Evolutionary conservation across 768 basidiomycete species (phyloP).

Genomic region (Hericium coralloides): DNA sequence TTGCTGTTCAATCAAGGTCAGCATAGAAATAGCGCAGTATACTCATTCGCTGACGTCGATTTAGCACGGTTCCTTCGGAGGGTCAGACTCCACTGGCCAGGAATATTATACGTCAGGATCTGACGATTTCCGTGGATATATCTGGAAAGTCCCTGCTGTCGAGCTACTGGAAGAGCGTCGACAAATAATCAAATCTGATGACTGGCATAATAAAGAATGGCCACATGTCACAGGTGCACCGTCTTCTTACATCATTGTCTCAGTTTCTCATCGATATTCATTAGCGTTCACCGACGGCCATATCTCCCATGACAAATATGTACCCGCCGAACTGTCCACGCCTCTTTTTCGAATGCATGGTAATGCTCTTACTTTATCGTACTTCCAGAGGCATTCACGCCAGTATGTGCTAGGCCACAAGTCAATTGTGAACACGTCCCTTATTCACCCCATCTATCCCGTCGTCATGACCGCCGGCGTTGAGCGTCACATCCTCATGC

Average conservation of each 20-base stretch:
- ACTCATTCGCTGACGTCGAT: not conserved
- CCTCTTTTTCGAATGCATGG: slow-evolving; percentile 56
- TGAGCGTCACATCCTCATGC: slow-evolving; percentile 59
- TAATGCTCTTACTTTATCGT: slow-evolving; percentile 16
- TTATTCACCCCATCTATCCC: slow-evolving; percentile 65
- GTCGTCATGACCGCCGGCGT: slow-evolving; percentile 65
- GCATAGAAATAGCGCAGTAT: not conserved
- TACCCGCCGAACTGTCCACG: slow-evolving; percentile 55
- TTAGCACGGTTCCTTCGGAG: slow-evolving; percentile 49
- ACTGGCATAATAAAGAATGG: slow-evolving; percentile 34
- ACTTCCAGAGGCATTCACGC: not conserved
- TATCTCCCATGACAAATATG: slow-evolving; percentile 30
- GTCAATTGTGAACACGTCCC: slow-evolving; percentile 67
- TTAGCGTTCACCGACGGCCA: slow-evolving; percentile 16
- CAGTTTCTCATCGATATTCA: not conserved
- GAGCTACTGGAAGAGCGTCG: slow-evolving; percentile 35
- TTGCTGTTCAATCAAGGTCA: slow-evolving; percentile 74
- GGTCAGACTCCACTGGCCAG: slow-evolving; percentile 42
- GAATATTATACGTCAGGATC: slow-evolving; percentile 67
- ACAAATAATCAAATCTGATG: slow-evolving; percentile 31
- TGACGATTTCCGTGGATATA: slow-evolving; percentile 72
- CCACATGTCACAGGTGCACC: slow-evolving; percentile 29
- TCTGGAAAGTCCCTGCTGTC: slow-evolving; percentile 65
- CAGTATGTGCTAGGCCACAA: slow-evolving; percentile 42
- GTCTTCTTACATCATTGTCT: not conserved